A percentile compares a stretch with the other conserved stretches of the same genome.
Evolutionary conservation across 306 rosid genomes (phyloP).

Genomic region (Sechiopsis laciniata): DNA sequence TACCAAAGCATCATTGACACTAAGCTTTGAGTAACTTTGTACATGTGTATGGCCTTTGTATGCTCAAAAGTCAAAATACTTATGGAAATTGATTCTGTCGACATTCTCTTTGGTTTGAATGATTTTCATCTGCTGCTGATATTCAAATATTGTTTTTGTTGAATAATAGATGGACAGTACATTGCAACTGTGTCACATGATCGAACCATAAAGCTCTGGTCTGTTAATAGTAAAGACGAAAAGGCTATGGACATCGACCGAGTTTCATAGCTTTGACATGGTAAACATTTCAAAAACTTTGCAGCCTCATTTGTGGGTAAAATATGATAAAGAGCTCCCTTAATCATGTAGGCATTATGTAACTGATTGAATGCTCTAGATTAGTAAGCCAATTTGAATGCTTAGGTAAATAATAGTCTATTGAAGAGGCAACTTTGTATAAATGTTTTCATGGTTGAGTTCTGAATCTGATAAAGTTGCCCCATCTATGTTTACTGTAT

Average conservation of each 20-base stretch:
- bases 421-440: no score
- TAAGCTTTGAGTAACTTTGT: background rate
- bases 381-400: background rate
- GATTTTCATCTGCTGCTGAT: background rate
- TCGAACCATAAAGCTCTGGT: constrained; percentile 73
- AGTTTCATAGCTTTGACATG: constrained; percentile 5
- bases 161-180: constrained; percentile 57
- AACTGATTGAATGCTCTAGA: background rate
- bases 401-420: no score
- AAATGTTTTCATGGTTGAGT: no score
- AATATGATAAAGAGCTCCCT: background rate
- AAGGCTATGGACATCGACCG: constrained; percentile 64
- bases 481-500: no score
- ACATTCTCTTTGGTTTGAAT: background rate
- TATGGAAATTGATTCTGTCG: background rate
- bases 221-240: constrained; percentile 37
- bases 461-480: no score
- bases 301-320: background rate
- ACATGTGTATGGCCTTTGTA: background rate
- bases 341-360: background rate
- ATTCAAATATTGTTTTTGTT: constrained; percentile 8
- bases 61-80: background rate
- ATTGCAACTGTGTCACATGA: constrained; percentile 38
- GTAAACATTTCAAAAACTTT: background rate
- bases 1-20: background rate